Evolutionary conservation across 2,329 filamentous ascomycete genomes (phyloP).

Genomic region (Whalleya microplaca): DNA sequence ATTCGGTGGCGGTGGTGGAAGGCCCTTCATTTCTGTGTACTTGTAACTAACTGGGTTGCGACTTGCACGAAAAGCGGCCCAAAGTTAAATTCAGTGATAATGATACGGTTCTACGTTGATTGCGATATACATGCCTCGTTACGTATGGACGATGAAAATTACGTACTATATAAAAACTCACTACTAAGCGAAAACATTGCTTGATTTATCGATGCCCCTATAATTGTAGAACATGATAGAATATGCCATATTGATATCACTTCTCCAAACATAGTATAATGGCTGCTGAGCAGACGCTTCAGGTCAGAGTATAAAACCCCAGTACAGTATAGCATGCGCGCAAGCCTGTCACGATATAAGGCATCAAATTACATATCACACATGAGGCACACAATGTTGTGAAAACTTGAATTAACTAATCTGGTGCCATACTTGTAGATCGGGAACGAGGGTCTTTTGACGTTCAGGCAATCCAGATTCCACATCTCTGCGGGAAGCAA

Average conservation of each 20-base stretch:
- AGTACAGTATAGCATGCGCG: background rate
- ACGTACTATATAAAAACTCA: too few species aligned
- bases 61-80: background rate
- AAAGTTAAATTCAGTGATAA: background rate
- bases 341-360: background rate
- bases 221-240: too few species aligned
- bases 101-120: background rate
- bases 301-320: background rate
- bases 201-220: too few species aligned
- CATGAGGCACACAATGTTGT: slow-evolving; percentile 2
- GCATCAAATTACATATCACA: background rate
- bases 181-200: too few species aligned
- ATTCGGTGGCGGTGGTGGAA: slow-evolving; percentile 29
- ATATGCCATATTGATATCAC: too few species aligned
- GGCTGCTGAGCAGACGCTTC: background rate
- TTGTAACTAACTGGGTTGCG: background rate
- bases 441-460: slow-evolving; percentile 33
- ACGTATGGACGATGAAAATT: too few species aligned
- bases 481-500: slow-evolving; percentile 23
- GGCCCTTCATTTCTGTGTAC: slow-evolving; percentile 3
- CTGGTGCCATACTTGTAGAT: slow-evolving; percentile 29
- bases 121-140: too few species aligned
- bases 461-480: slow-evolving; percentile 25
- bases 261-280: too few species aligned
- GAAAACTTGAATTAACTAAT: slow-evolving; percentile 28